phyloP scores from a whole-genome alignment of 2,329 filamentous ascomycete genomes.

The Aspergillus sp. region DNA sequence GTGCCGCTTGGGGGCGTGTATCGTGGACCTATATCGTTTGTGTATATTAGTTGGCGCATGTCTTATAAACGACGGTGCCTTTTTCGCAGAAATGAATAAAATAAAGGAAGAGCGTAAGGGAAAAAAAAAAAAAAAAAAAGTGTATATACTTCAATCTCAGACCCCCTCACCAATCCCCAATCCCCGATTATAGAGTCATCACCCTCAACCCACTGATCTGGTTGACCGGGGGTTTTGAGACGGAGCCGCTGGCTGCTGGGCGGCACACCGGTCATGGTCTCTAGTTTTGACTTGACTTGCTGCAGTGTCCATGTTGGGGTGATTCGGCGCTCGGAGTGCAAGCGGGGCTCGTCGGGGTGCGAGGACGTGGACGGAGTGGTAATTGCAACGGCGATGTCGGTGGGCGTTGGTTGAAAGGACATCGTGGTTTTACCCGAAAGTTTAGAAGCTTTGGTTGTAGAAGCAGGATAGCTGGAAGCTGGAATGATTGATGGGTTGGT shows the following conservation, averaged over 20 bases:
- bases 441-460: neutral
- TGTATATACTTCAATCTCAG: constrained; percentile 43
- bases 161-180: constrained; percentile 41
- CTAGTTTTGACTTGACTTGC: constrained; percentile 81
- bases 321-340: constrained; percentile 81
- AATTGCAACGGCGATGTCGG: constrained; percentile 41
- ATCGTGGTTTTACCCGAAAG: constrained; percentile 18
- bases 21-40: constrained; percentile 65
- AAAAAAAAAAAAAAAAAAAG: constrained; percentile 1
- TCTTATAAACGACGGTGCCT: too few relatives aligned
- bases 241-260: constrained; percentile 73
- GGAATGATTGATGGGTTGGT: neutral
- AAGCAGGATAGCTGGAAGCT: neutral
- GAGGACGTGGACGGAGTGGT: constrained; percentile 27
- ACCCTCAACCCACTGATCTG: constrained; percentile 63
- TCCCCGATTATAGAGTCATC: constrained; percentile 68
- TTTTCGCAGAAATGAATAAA: neutral
- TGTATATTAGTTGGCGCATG: neutral
- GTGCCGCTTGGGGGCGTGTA: constrained; percentile 70
- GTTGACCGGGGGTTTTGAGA: constrained; percentile 63
- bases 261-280: constrained; percentile 89
- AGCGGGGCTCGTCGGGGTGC: constrained; percentile 27
- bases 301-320: constrained; percentile 88
- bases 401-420: constrained; percentile 38
- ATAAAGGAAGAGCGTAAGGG: neutral